Conservation (phyloP, 768 basidiomycete species). For the Lactifluus subvellereus region DNA sequence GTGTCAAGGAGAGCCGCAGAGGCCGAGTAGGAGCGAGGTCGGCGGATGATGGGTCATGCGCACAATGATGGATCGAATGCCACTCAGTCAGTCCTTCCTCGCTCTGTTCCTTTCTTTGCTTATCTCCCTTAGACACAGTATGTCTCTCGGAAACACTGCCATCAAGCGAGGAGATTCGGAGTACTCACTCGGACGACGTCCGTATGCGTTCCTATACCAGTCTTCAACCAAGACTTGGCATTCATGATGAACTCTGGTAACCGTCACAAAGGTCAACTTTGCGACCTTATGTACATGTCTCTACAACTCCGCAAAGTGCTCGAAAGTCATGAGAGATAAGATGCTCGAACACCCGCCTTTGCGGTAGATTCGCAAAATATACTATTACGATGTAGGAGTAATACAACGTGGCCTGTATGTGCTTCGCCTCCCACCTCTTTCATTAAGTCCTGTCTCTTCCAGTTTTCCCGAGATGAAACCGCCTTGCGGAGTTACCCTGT, state of each 20-base stretch:
- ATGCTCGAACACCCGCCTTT: constrained; percentile 79
- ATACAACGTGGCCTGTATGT: constrained; percentile 85
- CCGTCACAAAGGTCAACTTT: constrained; percentile 55
- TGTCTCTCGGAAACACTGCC: constrained; percentile 51
- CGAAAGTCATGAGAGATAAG: constrained; percentile 83
- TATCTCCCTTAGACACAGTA: constrained; percentile 43
- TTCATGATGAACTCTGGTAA: constrained; percentile 57
- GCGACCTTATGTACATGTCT: constrained; percentile 79
- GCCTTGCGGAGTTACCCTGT: constrained; percentile 83
- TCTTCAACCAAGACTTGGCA: constrained; percentile 61
- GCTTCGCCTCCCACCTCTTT: constrained; percentile 15
- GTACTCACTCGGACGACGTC: constrained; percentile 73
- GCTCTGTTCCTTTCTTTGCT: constrained; percentile 42
- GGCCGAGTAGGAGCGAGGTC: not conserved
- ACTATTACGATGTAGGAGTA: constrained; percentile 85
- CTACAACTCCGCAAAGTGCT: constrained; percentile 76
- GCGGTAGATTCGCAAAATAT: constrained; percentile 72
- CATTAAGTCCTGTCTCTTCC: constrained; percentile 20
- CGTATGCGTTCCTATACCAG: constrained; percentile 77
- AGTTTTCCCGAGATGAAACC: constrained; percentile 93
- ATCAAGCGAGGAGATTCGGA: constrained; percentile 83
- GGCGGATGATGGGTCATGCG: not conserved
- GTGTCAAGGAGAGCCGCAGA: not conserved
- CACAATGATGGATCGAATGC: constrained; percentile 20
- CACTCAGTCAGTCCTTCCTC: constrained; percentile 23